Evolutionary conservation across 176 grass and related monocot genomes (phyloP).

Genomic region (Oryza meyeriana): DNA sequence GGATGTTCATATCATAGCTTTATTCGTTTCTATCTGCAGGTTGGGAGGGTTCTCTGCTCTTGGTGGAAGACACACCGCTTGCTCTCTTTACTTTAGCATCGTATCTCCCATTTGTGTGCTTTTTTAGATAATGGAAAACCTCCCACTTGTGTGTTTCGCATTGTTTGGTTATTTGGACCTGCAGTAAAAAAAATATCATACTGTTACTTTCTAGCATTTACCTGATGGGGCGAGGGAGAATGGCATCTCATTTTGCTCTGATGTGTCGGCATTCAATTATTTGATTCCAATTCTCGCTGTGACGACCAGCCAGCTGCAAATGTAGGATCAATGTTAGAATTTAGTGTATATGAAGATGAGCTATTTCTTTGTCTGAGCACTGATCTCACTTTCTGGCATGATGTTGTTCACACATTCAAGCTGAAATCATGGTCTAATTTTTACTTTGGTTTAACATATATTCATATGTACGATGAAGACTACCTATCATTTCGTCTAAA

Average conservation of each 20-base stretch:
- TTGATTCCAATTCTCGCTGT: conserved; percentile 16
- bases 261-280: conserved; percentile 3
- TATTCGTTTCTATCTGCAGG: conserved; percentile 44
- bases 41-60: not conserved
- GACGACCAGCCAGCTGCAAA: not conserved
- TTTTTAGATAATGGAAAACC: not conserved
- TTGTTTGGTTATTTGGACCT: not conserved
- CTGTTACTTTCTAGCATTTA: not conserved
- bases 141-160: not conserved
- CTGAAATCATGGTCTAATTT: too few species aligned
- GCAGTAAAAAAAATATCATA: not conserved
- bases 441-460: too few species aligned
- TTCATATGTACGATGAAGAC: too few species aligned
- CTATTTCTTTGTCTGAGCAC: not conserved
- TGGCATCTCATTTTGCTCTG: conserved; percentile 1
- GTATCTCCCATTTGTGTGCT: not conserved
- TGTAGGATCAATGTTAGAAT: not conserved
- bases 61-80: not conserved
- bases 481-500: too few species aligned
- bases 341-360: not conserved
- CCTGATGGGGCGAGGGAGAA: not conserved
- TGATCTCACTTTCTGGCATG: too few species aligned
- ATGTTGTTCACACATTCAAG: not conserved
- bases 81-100: not conserved
- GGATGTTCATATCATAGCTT: not conserved